These are phyloP conservation scores for Sistotremastrum niveocremeum DNA, from an alignment of 768 basidiomycete species.

Conservation along the genomic window DNA sequence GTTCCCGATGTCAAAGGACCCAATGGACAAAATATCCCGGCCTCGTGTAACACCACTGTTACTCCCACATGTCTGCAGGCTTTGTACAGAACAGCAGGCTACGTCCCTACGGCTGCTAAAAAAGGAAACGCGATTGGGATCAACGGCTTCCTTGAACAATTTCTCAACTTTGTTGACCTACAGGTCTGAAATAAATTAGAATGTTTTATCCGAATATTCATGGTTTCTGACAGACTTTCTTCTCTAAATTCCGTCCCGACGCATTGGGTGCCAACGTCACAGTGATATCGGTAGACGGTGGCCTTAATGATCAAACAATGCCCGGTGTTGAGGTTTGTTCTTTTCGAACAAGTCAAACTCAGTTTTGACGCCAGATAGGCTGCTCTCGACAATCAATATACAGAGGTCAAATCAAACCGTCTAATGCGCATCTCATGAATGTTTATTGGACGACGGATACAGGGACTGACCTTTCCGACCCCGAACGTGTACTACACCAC, in stretches of 20 bases:
- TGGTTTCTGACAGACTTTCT: conserved; percentile 5
- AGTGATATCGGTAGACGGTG: conserved; percentile 3
- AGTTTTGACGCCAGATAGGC: conserved; percentile 1
- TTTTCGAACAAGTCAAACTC: neutral
- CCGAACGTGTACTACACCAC: conserved; percentile 10
- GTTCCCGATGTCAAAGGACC: conserved; percentile 1
- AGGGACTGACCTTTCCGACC: conserved; percentile 8
- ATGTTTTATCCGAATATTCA: neutral
- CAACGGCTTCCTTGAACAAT: conserved; percentile 6
- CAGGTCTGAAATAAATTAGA: neutral
- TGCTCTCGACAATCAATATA: conserved; percentile 5
- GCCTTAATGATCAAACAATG: conserved; percentile 4
- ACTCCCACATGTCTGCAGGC: conserved; percentile 6
- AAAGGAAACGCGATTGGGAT: conserved; percentile 7
- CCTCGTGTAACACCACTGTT: conserved; percentile 5
- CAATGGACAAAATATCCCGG: conserved; percentile 4
- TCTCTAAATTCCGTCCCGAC: conserved; percentile 6
- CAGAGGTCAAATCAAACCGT: too few relatives aligned
- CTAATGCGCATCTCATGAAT: neutral
- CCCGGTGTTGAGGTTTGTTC: conserved; percentile 1
- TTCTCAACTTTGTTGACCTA: conserved; percentile 5
- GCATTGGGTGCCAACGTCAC: conserved; percentile 5
- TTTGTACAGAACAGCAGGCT: conserved; percentile 3
- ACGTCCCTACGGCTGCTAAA: conserved; percentile 3
- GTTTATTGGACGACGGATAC: conserved; percentile 1